Conservation (phyloP, 257 asterid species). For the Agastache rugosa region DNA sequence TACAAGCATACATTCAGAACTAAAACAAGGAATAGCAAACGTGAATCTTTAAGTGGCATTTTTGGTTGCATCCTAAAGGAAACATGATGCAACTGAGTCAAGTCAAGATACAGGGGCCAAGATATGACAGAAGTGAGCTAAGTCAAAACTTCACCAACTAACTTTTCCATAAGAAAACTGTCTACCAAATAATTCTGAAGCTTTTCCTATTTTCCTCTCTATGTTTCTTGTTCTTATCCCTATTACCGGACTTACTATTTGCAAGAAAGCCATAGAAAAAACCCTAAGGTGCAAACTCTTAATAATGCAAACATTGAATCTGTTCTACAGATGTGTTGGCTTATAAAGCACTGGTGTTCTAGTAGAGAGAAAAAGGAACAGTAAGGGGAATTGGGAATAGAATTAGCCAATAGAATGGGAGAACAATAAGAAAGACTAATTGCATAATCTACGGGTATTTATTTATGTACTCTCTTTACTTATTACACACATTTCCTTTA, state of each 20-base stretch:
- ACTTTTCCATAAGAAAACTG: neutral
- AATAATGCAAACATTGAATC: neutral
- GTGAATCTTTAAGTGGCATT: conserved; percentile 14
- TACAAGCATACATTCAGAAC: neutral
- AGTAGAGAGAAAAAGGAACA: neutral
- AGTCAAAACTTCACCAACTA: conserved; percentile 9
- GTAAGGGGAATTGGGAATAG: neutral
- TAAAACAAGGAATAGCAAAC: neutral
- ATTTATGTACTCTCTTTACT: too few relatives aligned
- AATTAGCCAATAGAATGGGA: neutral
- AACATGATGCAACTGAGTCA: neutral
- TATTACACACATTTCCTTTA: too few relatives aligned
- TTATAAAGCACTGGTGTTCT: neutral
- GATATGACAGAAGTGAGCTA: neutral
- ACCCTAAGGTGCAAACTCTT: neutral
- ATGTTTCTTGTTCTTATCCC: neutral
- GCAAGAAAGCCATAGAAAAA: neutral
- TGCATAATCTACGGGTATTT: neutral
- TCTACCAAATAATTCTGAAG: neutral
- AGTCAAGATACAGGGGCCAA: conserved; percentile 5
- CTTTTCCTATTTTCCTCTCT: neutral
- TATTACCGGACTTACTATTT: neutral
- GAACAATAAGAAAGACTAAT: neutral
- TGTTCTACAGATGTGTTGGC: neutral
- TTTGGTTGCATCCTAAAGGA: conserved; percentile 16